phyloP scores from a whole-genome alignment of 352 stramenopile species.

The Phytopythium sindhum region DNA sequence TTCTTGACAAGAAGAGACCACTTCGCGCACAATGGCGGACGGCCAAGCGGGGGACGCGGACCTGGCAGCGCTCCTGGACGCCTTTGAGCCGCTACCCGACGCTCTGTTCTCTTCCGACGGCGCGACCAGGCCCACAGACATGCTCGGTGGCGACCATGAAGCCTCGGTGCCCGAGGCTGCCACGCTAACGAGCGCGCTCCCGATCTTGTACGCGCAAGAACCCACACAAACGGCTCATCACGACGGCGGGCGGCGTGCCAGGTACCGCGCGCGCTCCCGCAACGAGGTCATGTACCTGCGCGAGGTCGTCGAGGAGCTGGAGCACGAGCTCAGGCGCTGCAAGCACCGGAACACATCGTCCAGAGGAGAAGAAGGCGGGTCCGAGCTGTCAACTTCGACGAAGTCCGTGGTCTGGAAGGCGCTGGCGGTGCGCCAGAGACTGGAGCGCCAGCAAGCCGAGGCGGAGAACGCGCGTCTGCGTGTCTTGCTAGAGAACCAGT shows the following conservation, averaged over 20 bases:
- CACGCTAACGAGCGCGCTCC: too few species aligned
- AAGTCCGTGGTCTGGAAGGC: neutral
- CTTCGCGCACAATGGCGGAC: too few species aligned
- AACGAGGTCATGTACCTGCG: conserved; percentile 9
- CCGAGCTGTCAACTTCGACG: neutral
- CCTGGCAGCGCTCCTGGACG: neutral
- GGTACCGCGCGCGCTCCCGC: conserved; percentile 1
- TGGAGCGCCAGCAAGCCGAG: neutral
- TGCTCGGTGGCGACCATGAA: too few species aligned
- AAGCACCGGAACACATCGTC: neutral
- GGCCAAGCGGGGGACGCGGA: too few species aligned
- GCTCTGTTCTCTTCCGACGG: neutral
- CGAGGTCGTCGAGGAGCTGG: conserved; percentile 2
- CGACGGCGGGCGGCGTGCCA: neutral
- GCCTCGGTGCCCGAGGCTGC: too few species aligned
- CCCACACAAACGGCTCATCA: neutral
- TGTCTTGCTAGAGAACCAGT: conserved; percentile 1
- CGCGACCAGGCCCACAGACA: too few species aligned
- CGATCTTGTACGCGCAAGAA: too few species aligned
- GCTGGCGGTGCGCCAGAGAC: neutral
- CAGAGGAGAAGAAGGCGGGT: neutral
- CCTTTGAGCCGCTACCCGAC: conserved; percentile 1
- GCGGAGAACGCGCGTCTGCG: conserved; percentile 4
- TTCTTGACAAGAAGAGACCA: too few species aligned
- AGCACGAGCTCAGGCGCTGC: neutral